phyloP scores from a whole-genome alignment of 176 grass and related monocot genomes.

The Sorghum bicolor region DNA sequence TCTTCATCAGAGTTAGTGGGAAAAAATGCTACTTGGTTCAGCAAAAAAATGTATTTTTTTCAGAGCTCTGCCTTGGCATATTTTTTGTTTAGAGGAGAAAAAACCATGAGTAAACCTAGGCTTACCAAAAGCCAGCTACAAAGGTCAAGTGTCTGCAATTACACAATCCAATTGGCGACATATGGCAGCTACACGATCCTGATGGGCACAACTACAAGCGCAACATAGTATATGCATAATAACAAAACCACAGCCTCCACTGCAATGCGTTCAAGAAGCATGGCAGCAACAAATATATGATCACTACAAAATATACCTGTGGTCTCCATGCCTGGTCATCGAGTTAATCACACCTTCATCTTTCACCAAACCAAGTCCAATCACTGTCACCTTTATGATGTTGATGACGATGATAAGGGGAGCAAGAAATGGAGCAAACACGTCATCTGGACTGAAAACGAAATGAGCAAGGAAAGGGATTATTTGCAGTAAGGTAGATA shows the following conservation, averaged over 20 bases:
- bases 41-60: neutral
- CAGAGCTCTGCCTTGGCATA: too few species aligned
- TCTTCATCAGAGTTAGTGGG: neutral
- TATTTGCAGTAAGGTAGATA: neutral
- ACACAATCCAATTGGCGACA: too few species aligned
- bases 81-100: too few species aligned
- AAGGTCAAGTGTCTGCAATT: too few species aligned
- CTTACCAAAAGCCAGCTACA: too few species aligned
- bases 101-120: too few species aligned
- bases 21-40: too few species aligned
- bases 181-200: too few species aligned
- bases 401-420: slow-evolving; percentile 43
- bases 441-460: slow-evolving; percentile 7
- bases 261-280: neutral
- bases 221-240: too few species aligned
- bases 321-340: slow-evolving; percentile 68
- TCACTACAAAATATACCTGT: slow-evolving; percentile 34
- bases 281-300: neutral
- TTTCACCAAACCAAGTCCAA: slow-evolving; percentile 70
- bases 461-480: neutral
- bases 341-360: slow-evolving; percentile 83
- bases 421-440: slow-evolving; percentile 62
- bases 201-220: too few species aligned
- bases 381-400: slow-evolving; percentile 64
- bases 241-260: too few species aligned